These are phyloP conservation scores for Xylaria sp. DNA, from an alignment of 2,329 filamentous ascomycete species.

Conservation along the genomic window DNA sequence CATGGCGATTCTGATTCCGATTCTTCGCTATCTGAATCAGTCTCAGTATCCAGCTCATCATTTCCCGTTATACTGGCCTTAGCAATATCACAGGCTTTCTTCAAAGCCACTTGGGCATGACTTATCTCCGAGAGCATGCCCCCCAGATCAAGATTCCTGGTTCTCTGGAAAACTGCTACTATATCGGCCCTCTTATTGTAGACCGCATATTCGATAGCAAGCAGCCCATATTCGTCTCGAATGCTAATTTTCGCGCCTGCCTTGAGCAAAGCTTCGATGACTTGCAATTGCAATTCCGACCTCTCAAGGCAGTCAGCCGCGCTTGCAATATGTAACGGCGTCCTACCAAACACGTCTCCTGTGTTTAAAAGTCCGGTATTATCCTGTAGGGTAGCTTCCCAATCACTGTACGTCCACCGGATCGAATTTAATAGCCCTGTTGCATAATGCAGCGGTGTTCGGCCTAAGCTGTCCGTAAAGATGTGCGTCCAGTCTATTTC, in stretches of 20 bases:
- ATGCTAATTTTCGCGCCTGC: not conserved
- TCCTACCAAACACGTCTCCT: not conserved
- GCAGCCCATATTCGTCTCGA: slow-evolving; percentile 4
- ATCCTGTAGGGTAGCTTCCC: not conserved
- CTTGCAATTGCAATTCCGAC: not conserved
- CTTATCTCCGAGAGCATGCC: too few species aligned
- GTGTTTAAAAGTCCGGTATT: not conserved
- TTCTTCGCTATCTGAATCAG: too few species aligned
- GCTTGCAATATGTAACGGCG: slow-evolving; percentile 10
- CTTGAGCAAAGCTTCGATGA: not conserved
- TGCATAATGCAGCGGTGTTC: slow-evolving; percentile 5
- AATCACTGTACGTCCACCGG: too few species aligned
- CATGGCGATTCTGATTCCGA: too few species aligned
- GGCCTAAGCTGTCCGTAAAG: slow-evolving; percentile 4
- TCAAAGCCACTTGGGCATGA: too few species aligned
- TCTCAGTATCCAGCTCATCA: too few species aligned
- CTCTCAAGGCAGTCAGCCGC: not conserved
- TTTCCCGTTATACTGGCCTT: too few species aligned
- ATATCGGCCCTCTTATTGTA: slow-evolving; percentile 1
- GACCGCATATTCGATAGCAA: slow-evolving; percentile 8
- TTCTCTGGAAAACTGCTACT: not conserved
- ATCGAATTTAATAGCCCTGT: not conserved
- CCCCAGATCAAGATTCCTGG: too few species aligned
- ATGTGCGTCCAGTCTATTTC: too few species aligned
- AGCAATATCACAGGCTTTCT: too few species aligned